phyloP scores from a whole-genome alignment of 2,329 filamentous ascomycete species.

The Cladosporium sphaerospermum region DNA sequence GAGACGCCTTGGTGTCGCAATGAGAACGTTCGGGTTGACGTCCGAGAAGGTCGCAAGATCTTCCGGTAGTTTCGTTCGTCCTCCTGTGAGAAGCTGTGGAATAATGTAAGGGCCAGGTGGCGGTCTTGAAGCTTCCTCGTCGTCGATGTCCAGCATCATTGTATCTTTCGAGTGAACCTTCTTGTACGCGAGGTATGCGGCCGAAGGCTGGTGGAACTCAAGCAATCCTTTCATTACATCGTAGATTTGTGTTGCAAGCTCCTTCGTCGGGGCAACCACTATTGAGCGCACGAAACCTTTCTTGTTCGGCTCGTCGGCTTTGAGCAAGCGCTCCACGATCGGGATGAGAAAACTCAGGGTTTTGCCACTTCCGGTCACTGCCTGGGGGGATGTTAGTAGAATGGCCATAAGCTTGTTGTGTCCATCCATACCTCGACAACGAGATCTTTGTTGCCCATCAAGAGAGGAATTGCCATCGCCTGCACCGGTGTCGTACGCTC shows the following conservation, averaged over 20 bases:
- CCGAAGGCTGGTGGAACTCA: slow-evolving; percentile 75
- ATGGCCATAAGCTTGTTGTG: background rate
- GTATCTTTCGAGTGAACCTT: slow-evolving; percentile 12
- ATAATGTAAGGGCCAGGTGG: slow-evolving; percentile 53
- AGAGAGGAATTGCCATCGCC: slow-evolving; percentile 80
- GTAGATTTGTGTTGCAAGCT: slow-evolving; percentile 86
- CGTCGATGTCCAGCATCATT: slow-evolving; percentile 35
- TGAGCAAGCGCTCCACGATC: slow-evolving; percentile 72
- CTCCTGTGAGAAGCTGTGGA: slow-evolving; percentile 83
- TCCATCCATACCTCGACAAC: slow-evolving; percentile 64
- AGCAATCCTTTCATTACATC: slow-evolving; percentile 71
- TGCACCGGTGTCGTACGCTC: slow-evolving; percentile 89
- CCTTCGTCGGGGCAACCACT: slow-evolving; percentile 84
- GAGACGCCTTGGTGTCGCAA: slow-evolving; percentile 84
- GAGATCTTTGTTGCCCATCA: slow-evolving; percentile 84
- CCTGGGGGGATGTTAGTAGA: slow-evolving; percentile 37
- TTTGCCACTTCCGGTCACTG: slow-evolving; percentile 87
- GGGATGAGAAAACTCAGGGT: slow-evolving; percentile 82
- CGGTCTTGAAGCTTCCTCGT: slow-evolving; percentile 21
- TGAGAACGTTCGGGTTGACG: slow-evolving; percentile 77
- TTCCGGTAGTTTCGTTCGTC: slow-evolving; percentile 72
- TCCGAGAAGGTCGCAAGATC: slow-evolving; percentile 81
- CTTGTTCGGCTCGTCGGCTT: slow-evolving; percentile 74
- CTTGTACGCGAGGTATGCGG: slow-evolving; percentile 56
- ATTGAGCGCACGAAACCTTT: slow-evolving; percentile 87